A percentile compares a stretch with the other conserved stretches of the same genome.
Evolutionary conservation across 345 rosid species (phyloP).

Genomic region (Brassica nigra): DNA sequence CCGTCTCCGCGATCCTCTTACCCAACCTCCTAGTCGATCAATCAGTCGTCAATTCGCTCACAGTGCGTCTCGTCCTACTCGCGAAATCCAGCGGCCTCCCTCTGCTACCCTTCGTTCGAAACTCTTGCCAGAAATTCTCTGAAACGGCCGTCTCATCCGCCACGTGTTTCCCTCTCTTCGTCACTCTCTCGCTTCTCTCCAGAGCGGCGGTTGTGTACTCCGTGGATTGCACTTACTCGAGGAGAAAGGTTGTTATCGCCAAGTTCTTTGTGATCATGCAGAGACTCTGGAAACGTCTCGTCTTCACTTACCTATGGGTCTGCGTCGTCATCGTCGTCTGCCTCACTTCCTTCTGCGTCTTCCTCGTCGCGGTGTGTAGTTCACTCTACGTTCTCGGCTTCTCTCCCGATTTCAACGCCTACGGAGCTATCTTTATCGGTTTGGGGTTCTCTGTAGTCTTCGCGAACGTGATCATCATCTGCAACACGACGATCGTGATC

Average conservation of each 20-base stretch:
- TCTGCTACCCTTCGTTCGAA: slow-evolving; percentile 57
- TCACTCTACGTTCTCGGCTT: slow-evolving; percentile 55
- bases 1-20: slow-evolving; percentile 67
- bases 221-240: slow-evolving; percentile 76
- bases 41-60: slow-evolving; percentile 59
- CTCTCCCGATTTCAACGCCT: slow-evolving; percentile 57
- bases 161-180: slow-evolving; percentile 74
- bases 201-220: slow-evolving; percentile 80
- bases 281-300: slow-evolving; percentile 71
- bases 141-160: slow-evolving; percentile 69
- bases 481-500: slow-evolving; percentile 71
- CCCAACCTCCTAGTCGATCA: slow-evolving; percentile 76
- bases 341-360: slow-evolving; percentile 62
- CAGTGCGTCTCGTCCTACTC: slow-evolving; percentile 60
- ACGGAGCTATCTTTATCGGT: slow-evolving; percentile 58
- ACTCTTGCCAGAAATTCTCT: slow-evolving; percentile 65
- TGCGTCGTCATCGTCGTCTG: slow-evolving; percentile 64
- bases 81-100: slow-evolving; percentile 80
- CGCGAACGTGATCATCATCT: slow-evolving; percentile 69
- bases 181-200: slow-evolving; percentile 62
- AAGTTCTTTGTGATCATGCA: slow-evolving; percentile 54
- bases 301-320: slow-evolving; percentile 69
- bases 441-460: slow-evolving; percentile 77
- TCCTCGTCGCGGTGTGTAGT: slow-evolving; percentile 62
- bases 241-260: slow-evolving; percentile 47